Base-by-base conservation (phyloP, 305 asterid species). In the Fraxinus velutina region DNA sequence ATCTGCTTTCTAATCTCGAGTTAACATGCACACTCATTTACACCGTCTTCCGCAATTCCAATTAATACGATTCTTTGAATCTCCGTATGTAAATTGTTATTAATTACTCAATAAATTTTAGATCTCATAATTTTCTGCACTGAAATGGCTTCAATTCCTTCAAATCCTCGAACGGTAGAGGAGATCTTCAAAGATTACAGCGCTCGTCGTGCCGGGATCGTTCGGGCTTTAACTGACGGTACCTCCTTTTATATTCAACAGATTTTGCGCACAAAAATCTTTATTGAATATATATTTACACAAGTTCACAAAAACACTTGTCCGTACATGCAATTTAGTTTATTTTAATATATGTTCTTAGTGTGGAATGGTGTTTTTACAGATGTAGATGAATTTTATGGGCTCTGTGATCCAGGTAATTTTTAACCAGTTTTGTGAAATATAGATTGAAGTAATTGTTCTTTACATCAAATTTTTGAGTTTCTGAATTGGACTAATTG, bases 401-500 rank as follows among this genome's bases (percentile, higher is more conserved):
- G 72, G 34, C 72, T 24, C 13, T 64, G 72, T 64, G 72, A 64
- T 64, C 72, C 72, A 21, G 72, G 72, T 64, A 57, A 64, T 9
- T 24, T 62, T 64, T 64, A 52, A 15, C 6, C 7, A n/a, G 22
- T 73, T 47, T 33, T 76, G 12, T 6, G 72, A 5, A 79, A 81
- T 73, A 78, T 70, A 1, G 73, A 70, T 75, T 86, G 19, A 1
- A 70, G 29, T 70, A 12, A 3, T 19, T 52, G 75, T 60, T 47
- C 0, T 6, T 21, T 29, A 9, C 47, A 17, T 2, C 57, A 3
- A 5, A 64, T 62, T 19, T 6, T 84, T 13, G 76, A 60, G 9
- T 17, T 71, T 81, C 85, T 82, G 62, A 78, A 79, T 78, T 77
- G 21, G 75, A 17, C 60, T 22, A 68, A n/a, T 82, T 80, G 78